Percentiles rank a stretch among this genome's conserved stretches.
Conservation (phyloP, 768 basidiomycete genomes). For the Pleurotus sapidus region DNA sequence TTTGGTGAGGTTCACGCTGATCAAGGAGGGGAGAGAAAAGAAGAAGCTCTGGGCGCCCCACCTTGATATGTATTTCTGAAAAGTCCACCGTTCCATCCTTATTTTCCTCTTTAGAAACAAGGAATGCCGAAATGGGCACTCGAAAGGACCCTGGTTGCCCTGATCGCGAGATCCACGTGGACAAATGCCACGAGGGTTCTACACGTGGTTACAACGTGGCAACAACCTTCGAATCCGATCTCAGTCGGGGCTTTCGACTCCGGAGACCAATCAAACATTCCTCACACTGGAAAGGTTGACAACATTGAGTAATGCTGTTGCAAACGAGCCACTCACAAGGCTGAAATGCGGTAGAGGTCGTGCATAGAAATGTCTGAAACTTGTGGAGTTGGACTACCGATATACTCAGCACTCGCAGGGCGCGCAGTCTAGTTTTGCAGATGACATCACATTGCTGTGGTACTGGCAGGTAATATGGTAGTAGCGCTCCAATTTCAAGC, state of each 20-base stretch:
- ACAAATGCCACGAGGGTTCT: constrained; percentile 3
- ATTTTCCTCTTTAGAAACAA: constrained; percentile 35
- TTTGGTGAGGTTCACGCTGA: constrained; percentile 15
- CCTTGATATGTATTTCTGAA: constrained; percentile 11
- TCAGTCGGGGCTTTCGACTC: not conserved
- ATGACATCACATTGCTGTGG: no score
- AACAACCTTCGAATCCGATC: not conserved
- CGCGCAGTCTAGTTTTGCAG: no score
- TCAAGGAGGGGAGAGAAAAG: constrained; percentile 12
- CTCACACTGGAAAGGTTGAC: no score
- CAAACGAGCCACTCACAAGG: no score
- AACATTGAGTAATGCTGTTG: no score
- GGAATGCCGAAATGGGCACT: constrained; percentile 27
- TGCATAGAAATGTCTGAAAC: no score
- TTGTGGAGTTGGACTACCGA: no score
- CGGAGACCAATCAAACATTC: no score
- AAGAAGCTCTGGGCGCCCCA: constrained; percentile 12
- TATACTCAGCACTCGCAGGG: no score
- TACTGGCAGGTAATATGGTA: no score
- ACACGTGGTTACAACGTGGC: constrained; percentile 2
- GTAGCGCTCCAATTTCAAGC: no score
- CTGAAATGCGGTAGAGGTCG: no score
- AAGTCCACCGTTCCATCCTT: constrained; percentile 10
- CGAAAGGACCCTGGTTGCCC: not conserved
- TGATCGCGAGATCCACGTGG: not conserved